phyloP scores from a whole-genome alignment of 208 protist species.

The Vickermania spadyakhi region DNA sequence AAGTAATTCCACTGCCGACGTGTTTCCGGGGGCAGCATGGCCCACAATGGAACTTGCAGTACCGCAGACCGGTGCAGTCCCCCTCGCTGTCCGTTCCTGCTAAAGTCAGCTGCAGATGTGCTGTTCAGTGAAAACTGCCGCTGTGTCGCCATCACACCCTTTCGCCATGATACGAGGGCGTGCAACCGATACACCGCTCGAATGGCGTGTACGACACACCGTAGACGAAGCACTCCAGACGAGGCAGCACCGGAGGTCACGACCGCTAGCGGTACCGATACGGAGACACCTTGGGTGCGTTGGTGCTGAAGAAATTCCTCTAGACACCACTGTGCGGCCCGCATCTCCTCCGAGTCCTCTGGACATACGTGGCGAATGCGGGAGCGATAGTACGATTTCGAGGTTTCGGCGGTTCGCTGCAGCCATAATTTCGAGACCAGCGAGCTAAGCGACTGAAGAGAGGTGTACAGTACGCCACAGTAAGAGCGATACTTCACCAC shows the following conservation, averaged over 20 bases:
- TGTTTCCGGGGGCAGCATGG: no score
- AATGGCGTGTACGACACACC: background rate
- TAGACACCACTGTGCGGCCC: background rate
- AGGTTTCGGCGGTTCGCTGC: background rate
- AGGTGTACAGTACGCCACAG: background rate
- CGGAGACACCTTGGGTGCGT: background rate
- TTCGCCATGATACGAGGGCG: constrained; percentile 1
- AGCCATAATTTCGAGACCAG: background rate
- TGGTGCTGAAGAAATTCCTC: no score
- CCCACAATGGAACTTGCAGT: no score
- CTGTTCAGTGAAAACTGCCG: no score
- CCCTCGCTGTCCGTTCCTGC: no score
- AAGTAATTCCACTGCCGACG: no score
- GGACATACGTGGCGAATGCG: background rate
- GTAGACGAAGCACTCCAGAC: background rate
- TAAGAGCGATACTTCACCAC: no score
- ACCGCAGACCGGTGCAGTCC: no score
- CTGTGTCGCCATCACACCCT: no score
- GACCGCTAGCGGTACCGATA: background rate
- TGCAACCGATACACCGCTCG: constrained; percentile 1
- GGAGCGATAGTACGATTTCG: background rate
- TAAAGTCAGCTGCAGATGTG: no score
- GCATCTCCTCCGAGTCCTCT: background rate
- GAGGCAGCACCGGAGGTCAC: background rate
- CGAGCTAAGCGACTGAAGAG: background rate